Conservation (phyloP, 257 asterid genomes). For the Capsicum chinense region DNA sequence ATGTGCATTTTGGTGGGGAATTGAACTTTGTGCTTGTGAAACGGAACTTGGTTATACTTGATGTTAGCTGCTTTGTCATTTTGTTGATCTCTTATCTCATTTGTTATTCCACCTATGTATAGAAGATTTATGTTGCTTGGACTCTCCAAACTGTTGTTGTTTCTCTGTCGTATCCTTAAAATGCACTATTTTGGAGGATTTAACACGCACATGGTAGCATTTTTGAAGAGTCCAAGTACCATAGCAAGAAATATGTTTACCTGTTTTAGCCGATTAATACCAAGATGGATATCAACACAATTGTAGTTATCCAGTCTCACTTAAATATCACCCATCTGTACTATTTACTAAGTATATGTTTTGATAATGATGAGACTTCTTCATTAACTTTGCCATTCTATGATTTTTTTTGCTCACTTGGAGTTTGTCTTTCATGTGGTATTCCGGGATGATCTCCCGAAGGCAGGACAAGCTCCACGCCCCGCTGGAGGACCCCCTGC, state of each 20-base stretch:
- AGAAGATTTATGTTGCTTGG: too few relatives aligned
- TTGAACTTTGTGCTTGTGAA: too few relatives aligned
- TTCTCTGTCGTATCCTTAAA: too few relatives aligned
- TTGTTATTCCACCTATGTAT: too few relatives aligned
- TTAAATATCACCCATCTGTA: neutral
- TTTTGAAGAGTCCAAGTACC: too few relatives aligned
- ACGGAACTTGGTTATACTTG: too few relatives aligned
- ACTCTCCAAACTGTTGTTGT: too few relatives aligned
- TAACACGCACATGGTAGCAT: too few relatives aligned
- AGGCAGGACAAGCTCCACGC: slow-evolving; percentile 64
- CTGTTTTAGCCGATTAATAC: neutral
- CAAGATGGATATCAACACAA: neutral
- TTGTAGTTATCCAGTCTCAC: neutral
- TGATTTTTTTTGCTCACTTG: neutral
- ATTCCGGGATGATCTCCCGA: slow-evolving; percentile 53
- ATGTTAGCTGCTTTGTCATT: too few relatives aligned
- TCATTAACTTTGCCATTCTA: neutral
- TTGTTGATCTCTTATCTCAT: too few relatives aligned
- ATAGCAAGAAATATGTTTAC: neutral
- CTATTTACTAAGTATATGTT: neutral
- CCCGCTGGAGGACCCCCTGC: slow-evolving; percentile 36
- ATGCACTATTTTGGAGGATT: too few relatives aligned
- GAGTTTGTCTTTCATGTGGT: neutral
- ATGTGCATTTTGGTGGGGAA: too few relatives aligned
- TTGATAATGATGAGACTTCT: neutral